These are phyloP conservation scores for Penicillium polonicum DNA, from an alignment of 2,329 filamentous ascomycete species.

Conservation along the genomic window DNA sequence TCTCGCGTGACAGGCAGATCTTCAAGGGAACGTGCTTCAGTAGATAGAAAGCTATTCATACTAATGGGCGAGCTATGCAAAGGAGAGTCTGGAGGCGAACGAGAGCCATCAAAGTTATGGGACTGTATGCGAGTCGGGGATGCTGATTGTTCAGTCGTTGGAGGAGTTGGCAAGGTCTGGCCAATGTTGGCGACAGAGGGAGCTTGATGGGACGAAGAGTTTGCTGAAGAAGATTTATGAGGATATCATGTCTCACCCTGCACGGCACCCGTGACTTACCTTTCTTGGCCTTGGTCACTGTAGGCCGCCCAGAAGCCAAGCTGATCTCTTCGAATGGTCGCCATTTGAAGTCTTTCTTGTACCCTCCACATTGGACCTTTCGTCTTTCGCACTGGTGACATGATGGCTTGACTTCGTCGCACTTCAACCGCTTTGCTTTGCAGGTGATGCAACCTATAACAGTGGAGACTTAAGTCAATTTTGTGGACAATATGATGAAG, in stretches of 20 bases:
- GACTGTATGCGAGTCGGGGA: constrained; percentile 13
- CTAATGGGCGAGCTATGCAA: constrained; percentile 19
- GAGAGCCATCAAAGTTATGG: background rate
- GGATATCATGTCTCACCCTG: background rate
- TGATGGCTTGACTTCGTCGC: constrained; percentile 68
- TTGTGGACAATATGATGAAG: background rate
- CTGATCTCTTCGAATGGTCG: constrained; percentile 65
- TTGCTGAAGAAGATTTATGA: constrained; percentile 2
- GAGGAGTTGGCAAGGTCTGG: constrained; percentile 16
- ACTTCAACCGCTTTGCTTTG: constrained; percentile 71
- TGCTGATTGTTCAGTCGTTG: constrained; percentile 16
- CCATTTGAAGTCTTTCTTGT: constrained; percentile 77
- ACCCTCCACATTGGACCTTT: constrained; percentile 66
- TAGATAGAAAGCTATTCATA: constrained; percentile 18
- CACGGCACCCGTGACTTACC: constrained; percentile 29
- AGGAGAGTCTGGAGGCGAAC: constrained; percentile 16
- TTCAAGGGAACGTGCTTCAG: constrained; percentile 14
- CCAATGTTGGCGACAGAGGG: background rate
- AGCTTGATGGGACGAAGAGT: background rate
- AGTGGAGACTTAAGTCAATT: constrained; percentile 29
- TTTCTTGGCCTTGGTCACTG: constrained; percentile 47
- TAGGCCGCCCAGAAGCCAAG: constrained; percentile 41
- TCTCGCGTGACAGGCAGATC: constrained; percentile 5
- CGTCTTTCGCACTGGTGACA: constrained; percentile 66
- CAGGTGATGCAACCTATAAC: constrained; percentile 67